Base-by-base conservation (phyloP, 2,329 filamentous ascomycete species). In the Hypoxylon sp. region DNA sequence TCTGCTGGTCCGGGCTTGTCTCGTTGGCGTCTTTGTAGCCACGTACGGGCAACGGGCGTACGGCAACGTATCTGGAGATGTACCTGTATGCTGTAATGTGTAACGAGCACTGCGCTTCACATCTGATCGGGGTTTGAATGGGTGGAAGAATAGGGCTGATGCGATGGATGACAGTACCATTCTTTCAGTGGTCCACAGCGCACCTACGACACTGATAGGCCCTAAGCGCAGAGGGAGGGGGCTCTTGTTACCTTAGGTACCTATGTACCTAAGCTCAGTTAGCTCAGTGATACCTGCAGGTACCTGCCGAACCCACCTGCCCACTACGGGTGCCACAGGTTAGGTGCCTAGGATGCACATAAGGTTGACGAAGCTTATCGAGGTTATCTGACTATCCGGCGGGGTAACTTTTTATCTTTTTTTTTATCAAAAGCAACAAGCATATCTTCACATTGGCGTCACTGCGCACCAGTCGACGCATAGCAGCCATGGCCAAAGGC, bases 401-500 rank as follows among this genome's bases (percentile, higher is more conserved):
- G 31, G 31, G 31, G 31, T 15, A 35, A 17, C 18, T 15, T 18
- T 29, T n/a, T 53, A 24, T 17, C 13, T 46, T 31, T 18, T 11
- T 27, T 23, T 46, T 5, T 20, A 29, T 7, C 20, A 5, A 18
- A 13, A 10, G 18, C 24, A 35, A 13, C 10, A 47, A 35, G 5
- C 26, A 45, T 3, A 40, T 4, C 10, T 24, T 13, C 21, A 40
- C 3, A n/a, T 8, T n/a, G 10, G n/a, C n/a, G n/a, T n/a, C n/a
- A n/a, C n/a, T n/a, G n/a, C n/a, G n/a, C n/a, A n/a, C n/a, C 18
- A 38, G 11, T 21, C 49, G 4, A 23, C 13, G 10, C 5, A 23
- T 21, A 52, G 33, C 50, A 24, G 60, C 38, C 56, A 76, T 76
- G 74, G 73, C 65, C 1, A 76, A 75, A 64, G 68, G 69, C 24